Conservation (phyloP, 768 basidiomycete genomes). For the Pisolithus orientalis region DNA sequence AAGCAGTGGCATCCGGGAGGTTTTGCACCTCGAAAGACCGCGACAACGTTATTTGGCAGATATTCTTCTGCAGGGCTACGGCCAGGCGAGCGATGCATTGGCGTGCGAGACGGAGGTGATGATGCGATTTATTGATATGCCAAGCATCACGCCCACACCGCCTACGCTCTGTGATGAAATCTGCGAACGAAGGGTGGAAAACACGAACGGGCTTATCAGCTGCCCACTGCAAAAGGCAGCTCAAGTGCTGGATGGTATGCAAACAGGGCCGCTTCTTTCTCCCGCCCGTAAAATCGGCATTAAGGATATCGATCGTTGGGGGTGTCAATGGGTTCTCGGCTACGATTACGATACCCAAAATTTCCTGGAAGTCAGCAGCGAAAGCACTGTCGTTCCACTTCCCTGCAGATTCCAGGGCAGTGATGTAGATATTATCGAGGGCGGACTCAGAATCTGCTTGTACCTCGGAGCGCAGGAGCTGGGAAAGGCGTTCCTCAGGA, state of each 20-base stretch:
- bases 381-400: slow-evolving; percentile 26
- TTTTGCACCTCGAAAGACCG: slow-evolving; percentile 7
- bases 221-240: slow-evolving; percentile 22
- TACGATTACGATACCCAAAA: slow-evolving; percentile 25
- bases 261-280: slow-evolving; percentile 19
- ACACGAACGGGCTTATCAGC: slow-evolving; percentile 22
- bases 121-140: slow-evolving; percentile 21
- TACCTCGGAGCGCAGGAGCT: slow-evolving; percentile 15
- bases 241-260: slow-evolving; percentile 24
- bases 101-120: slow-evolving; percentile 17
- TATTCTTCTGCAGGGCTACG: slow-evolving; percentile 18
- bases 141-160: slow-evolving; percentile 24
- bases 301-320: slow-evolving; percentile 21
- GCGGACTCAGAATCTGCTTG: slow-evolving; percentile 22
- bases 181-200: slow-evolving; percentile 29
- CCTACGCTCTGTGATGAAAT: slow-evolving; percentile 26
- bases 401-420: slow-evolving; percentile 25
- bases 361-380: slow-evolving; percentile 25
- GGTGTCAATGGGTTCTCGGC: slow-evolving; percentile 23
- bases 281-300: slow-evolving; percentile 6
- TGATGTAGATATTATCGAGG: slow-evolving; percentile 23
- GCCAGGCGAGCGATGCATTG: slow-evolving; percentile 18
- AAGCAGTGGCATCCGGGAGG: slow-evolving; percentile 21
- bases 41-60: slow-evolving; percentile 17
- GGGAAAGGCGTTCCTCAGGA: slow-evolving; percentile 23